phyloP scores from a whole-genome alignment of 2,329 filamentous ascomycete genomes.

The Parasarocladium wereldwijsianum region DNA sequence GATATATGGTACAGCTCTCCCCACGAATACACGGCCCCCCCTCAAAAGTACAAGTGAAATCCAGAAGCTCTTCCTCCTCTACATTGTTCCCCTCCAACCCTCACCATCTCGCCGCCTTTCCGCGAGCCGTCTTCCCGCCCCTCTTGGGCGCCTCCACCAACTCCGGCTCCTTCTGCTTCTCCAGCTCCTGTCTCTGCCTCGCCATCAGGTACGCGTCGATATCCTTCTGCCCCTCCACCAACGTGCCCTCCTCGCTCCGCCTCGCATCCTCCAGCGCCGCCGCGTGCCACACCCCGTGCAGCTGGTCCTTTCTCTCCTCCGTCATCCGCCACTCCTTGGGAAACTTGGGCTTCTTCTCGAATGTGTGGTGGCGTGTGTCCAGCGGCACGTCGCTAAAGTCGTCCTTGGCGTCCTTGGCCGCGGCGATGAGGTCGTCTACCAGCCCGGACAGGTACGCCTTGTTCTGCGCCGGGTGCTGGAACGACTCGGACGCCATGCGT shows the following conservation, averaged over 20 bases:
- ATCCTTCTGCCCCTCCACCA: slow-evolving; percentile 42
- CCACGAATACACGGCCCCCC: no score
- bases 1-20: no score
- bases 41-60: no score
- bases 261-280: slow-evolving; percentile 37
- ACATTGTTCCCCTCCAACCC: no score
- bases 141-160: slow-evolving; percentile 13
- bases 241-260: slow-evolving; percentile 33
- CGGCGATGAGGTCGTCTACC: slow-evolving; percentile 55
- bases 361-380: slow-evolving; percentile 73
- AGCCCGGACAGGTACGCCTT: slow-evolving; percentile 84
- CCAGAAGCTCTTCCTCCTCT: no score
- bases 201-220: slow-evolving; percentile 25
- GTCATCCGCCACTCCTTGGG: slow-evolving; percentile 70
- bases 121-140: no score
- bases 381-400: slow-evolving; percentile 81
- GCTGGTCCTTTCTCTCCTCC: slow-evolving; percentile 45
- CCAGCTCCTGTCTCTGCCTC: slow-evolving; percentile 11
- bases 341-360: slow-evolving; percentile 57
- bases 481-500: slow-evolving; percentile 84
- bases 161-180: slow-evolving; percentile 18
- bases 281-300: slow-evolving; percentile 45
- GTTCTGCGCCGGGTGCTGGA: slow-evolving; percentile 83
- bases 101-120: no score
- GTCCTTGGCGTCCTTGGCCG: slow-evolving; percentile 66